These are phyloP conservation scores for Wickerhamomyces silvicola DNA, from an alignment of 805 yeast species.

Conservation along the genomic window DNA sequence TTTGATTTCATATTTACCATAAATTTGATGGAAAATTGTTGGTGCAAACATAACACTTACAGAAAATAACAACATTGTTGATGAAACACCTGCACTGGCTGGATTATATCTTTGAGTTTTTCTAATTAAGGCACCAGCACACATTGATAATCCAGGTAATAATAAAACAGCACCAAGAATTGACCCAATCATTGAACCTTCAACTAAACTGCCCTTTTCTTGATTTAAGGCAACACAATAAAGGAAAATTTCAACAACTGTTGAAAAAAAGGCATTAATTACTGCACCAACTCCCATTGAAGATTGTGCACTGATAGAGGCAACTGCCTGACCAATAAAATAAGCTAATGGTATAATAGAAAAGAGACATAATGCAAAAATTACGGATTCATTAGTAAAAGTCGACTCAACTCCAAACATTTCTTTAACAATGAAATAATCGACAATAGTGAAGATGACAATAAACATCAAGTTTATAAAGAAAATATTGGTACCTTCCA, in stretches of 20 bases:
- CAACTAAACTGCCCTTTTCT: slow-evolving; percentile 82
- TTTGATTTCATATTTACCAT: slow-evolving; percentile 75
- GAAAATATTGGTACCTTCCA: slow-evolving; percentile 92
- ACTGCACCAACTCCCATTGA: slow-evolving; percentile 99
- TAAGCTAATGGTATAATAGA: slow-evolving; percentile 93
- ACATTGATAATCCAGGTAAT: slow-evolving; percentile 93
- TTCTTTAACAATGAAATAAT: slow-evolving; percentile 59
- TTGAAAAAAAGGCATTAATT: slow-evolving; percentile 94
- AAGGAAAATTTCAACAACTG: slow-evolving; percentile 86
- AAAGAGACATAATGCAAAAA: slow-evolving; percentile 70
- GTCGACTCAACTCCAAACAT: slow-evolving; percentile 26
- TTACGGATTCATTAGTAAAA: slow-evolving; percentile 51
- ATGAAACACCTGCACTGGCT: slow-evolving; percentile 92
- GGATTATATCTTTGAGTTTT: slow-evolving; percentile 96
- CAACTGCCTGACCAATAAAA: slow-evolving; percentile 98
- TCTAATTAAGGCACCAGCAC: slow-evolving; percentile 89
- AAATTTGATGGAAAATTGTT: slow-evolving; percentile 80
- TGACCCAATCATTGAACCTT: slow-evolving; percentile 93
- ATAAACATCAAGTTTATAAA: slow-evolving; percentile 77
- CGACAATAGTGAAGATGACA: slow-evolving; percentile 77
- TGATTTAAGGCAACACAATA: slow-evolving; percentile 89
- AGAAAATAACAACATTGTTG: slow-evolving; percentile 90
- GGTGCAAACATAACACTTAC: slow-evolving; percentile 90
- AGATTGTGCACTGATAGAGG: slow-evolving; percentile 95
- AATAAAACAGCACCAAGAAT: slow-evolving; percentile 87